These are phyloP conservation scores for Verruconis gallopava DNA, from an alignment of 2,329 filamentous ascomycete genomes.

Conservation along the genomic window DNA sequence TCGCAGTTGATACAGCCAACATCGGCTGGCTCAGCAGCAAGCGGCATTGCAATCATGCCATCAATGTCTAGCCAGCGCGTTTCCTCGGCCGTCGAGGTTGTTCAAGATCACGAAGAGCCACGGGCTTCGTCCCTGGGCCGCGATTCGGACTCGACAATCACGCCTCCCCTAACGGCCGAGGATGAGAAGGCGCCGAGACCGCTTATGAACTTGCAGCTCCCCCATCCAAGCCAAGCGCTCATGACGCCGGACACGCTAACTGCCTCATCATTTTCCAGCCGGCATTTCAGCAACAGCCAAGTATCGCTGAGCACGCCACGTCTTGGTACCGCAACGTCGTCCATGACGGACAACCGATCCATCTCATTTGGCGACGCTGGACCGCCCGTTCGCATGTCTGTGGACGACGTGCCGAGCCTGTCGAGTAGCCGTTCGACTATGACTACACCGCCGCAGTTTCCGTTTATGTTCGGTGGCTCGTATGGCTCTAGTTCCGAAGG, in stretches of 20 bases:
- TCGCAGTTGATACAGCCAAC: conserved; percentile 6
- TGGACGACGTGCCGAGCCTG: conserved; percentile 60
- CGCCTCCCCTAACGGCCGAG: conserved; percentile 20
- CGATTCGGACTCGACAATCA: conserved; percentile 37
- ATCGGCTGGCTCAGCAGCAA: neutral
- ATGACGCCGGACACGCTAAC: conserved; percentile 50
- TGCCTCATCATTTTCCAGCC: conserved; percentile 49
- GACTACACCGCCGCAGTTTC: conserved; percentile 43
- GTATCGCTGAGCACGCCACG: conserved; percentile 57
- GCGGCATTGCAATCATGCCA: neutral
- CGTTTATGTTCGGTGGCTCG: conserved; percentile 26
- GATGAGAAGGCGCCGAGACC: conserved; percentile 24
- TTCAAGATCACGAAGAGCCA: conserved; percentile 35
- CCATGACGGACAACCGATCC: conserved; percentile 52
- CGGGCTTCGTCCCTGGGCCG: conserved; percentile 35
- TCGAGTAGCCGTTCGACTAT: conserved; percentile 69
- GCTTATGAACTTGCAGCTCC: conserved; percentile 24
- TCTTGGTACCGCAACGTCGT: conserved; percentile 64
- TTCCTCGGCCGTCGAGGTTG: conserved; percentile 23
- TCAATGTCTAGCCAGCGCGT: conserved; percentile 2
- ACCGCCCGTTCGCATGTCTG: conserved; percentile 56
- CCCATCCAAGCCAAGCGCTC: conserved; percentile 31
- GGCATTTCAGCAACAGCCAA: conserved; percentile 47
- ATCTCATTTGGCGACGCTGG: conserved; percentile 54
- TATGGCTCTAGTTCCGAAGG: conserved; percentile 15